Evolutionary conservation across 2,329 filamentous ascomycete genomes (phyloP), one percentile per base, ranked within the genome.

Genomic region (Fusarium armeniacum): DNA sequence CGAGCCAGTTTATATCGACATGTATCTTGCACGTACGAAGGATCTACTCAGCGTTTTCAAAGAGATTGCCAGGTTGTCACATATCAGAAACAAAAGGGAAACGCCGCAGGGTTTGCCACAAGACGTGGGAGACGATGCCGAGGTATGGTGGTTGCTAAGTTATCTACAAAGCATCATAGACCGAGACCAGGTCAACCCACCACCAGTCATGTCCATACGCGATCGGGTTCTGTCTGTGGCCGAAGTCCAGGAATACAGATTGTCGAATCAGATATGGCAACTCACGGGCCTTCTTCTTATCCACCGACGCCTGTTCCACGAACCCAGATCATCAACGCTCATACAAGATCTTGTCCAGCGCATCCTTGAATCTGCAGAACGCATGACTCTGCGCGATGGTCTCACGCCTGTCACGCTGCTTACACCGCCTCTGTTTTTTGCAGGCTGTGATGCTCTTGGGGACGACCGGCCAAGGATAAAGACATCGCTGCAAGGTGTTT

Each of bases 231-330:
- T 70, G 5, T 64, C 67, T 0, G 62, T 66, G 2, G 62, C 36
- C 3, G 67, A 70, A 28, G 43, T 70, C 18, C 54, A 58, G 7
- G 67, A 70, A 36, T 68, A 70, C 16, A 61, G 67, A 3, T 3
- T 70, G 2, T 70, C 67, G 9, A 70, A 70, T 28, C 67, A 70
- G 18, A 67, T 70, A 8, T 70, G 67, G 67, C 67, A 70, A 13
- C 54, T 70, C 3, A 70, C 67, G 0, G 67, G 62, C 2, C 54
- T 70, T 3, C 67, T 70, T 0, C 50, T 70, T 1, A 70, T 70
- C 11, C 67, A 70, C 6, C 46, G 67, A 6, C 67, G 67, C n/a
- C 30, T 70, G 10, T 58, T 54, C 18, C 62, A 46, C 11, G 45
- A 64, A 6, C 64, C 50, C 1, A 59, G 67, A 2, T 70, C 67